Base-by-base conservation (phyloP, 2,329 filamentous ascomycete species). In the Fusarium kyushuense region DNA sequence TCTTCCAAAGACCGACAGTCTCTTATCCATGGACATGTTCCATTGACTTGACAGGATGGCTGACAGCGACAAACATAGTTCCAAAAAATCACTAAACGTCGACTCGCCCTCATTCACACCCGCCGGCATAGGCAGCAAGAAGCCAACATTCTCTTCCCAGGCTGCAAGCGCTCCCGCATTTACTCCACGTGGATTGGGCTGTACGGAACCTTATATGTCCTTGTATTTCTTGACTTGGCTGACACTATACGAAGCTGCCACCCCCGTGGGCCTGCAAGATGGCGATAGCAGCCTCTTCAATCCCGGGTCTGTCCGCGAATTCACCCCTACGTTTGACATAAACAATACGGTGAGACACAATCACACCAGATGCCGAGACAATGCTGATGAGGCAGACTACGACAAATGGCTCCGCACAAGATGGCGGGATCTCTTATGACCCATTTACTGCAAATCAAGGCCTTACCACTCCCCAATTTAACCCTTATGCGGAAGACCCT, bases 31-130 rank as follows among this genome's bases (percentile, higher is more conserved):
- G 27, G 38, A 19, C 38, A 23, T n/a, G 46, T 21, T 32, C 29
- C 42, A 10, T 29, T 49, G 38, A 46, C 32, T 16, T 21, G 46
- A n/a, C 36, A 58, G 29, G 29, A 56, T 56, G 57, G 52, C 72
- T 74, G 54, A 74, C 64, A 27, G 53, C 10, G 35, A 51, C 14
- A 17, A 33, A 16, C 16, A 33, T 32, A 85, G 84, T 62, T 76
- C 83, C 25, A 93, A 93, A 79, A 96, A 94, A 79, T 84, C 91
- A 29, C 85, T 99, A 71, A 99, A 97, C 79, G 96, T 97, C 75
- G 96, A 98, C 75, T 98, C 96, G 11, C 95, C 96, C 14, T 93
- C 95, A 47, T 99, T 99, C 78, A 97, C 93, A 0, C 95, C 95
- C 8, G 83, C 87, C 16, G 81, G 78, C 60, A 72, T 84, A 42